Conservation (phyloP, 257 asterid genomes). For the Anisodus acutangulus region DNA sequence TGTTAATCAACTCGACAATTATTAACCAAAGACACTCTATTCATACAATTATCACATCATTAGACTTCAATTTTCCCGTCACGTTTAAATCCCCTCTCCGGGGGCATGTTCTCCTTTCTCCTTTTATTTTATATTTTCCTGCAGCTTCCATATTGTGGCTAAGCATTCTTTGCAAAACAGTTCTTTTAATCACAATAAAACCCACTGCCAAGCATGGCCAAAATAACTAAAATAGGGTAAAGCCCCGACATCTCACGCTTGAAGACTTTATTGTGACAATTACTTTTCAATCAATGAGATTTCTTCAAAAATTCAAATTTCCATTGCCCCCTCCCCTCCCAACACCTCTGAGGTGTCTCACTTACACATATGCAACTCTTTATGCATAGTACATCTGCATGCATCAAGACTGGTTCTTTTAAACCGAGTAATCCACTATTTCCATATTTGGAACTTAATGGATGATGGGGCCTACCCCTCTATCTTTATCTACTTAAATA, state of each 20-base stretch:
- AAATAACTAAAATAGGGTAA: conserved; percentile 20
- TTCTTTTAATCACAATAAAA: conserved; percentile 3
- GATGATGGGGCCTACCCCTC: background rate
- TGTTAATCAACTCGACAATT: background rate
- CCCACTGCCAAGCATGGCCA: conserved; percentile 21
- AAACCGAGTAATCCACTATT: conserved; percentile 22
- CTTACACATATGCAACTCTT: background rate
- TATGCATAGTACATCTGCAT: conserved; percentile 15
- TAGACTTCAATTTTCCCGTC: background rate
- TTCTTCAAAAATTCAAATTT: background rate
- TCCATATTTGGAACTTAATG: conserved; percentile 5
- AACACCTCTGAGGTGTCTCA: background rate
- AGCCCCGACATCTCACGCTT: background rate
- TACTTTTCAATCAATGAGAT: background rate
- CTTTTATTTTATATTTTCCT: background rate
- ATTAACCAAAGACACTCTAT: background rate
- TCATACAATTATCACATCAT: background rate
- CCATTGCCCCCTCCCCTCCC: background rate
- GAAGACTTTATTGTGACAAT: background rate
- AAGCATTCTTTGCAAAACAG: background rate
- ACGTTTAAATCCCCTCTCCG: background rate
- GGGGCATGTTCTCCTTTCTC: background rate
- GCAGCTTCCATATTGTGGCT: conserved; percentile 7
- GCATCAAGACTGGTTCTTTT: background rate
- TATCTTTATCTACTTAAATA: background rate